Conservation (phyloP, 1,284 basidiomycete species). For the Rhodofomes roseus region DNA sequence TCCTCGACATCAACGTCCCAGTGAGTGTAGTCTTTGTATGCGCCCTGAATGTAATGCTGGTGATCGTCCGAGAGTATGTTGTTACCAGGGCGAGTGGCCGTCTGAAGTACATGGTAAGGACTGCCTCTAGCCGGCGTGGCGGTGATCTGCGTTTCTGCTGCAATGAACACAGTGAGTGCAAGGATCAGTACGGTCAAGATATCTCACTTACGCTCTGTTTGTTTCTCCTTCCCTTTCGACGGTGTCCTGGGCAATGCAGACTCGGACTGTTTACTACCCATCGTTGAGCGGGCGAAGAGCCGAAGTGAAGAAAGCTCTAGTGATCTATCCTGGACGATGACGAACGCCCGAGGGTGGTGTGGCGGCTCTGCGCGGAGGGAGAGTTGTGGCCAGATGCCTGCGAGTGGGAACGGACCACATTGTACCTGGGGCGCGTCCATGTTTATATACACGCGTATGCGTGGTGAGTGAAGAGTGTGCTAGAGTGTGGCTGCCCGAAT, state of each 20-base stretch:
- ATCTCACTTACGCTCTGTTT: too few relatives aligned
- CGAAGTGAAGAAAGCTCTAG: background rate
- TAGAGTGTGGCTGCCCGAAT: background rate
- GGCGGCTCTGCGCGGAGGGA: background rate
- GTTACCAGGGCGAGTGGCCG: too few relatives aligned
- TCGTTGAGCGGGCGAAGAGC: background rate
- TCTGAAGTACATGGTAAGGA: too few relatives aligned
- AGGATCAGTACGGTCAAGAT: too few relatives aligned
- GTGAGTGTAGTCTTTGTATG: background rate
- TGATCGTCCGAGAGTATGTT: too few relatives aligned
- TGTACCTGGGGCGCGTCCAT: background rate
- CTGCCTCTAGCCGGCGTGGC: too few relatives aligned
- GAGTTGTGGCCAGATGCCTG: background rate
- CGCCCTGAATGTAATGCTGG: too few relatives aligned
- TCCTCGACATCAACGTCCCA: background rate
- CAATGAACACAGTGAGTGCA: too few relatives aligned
- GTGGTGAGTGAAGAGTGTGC: too few relatives aligned
- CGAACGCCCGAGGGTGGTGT: background rate
- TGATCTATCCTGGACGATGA: background rate
- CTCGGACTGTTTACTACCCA: background rate
- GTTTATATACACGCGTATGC: background rate
- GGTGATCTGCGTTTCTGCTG: too few relatives aligned
- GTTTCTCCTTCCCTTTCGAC: too few relatives aligned
- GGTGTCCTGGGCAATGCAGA: too few relatives aligned
- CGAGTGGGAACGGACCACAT: background rate